These are phyloP conservation scores for Podaxis rugospora DNA, from an alignment of 768 basidiomycete genomes.

Conservation along the genomic window DNA sequence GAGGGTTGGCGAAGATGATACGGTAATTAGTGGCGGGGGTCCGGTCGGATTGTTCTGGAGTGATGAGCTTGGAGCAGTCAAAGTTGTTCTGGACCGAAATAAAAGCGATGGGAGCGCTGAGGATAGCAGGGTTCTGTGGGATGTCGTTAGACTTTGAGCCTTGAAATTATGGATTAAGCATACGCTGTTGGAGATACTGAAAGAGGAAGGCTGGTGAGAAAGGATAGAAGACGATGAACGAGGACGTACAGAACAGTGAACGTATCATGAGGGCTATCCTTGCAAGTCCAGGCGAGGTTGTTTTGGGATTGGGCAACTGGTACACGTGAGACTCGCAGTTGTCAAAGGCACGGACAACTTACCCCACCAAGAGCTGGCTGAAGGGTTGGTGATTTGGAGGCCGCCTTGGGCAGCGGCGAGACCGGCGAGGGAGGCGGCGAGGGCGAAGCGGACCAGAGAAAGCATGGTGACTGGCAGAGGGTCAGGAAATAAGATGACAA, in stretches of 20 bases:
- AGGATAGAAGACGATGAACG: conserved; percentile 4
- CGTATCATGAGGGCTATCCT: conserved; percentile 26
- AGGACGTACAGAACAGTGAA: conserved; percentile 53
- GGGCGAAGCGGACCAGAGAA: not conserved
- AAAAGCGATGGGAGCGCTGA: conserved; percentile 37
- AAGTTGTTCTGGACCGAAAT: conserved; percentile 50
- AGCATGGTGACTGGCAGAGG: not conserved
- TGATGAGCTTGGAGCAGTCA: conserved; percentile 55
- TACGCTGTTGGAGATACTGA: conserved; percentile 39
- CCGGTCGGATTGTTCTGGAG: conserved; percentile 37
- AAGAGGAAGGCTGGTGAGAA: conserved; percentile 11
- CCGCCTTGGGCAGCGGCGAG: conserved; percentile 30
- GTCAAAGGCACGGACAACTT: conserved; percentile 19
- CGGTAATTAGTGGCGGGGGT: conserved; percentile 43
- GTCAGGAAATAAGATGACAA: not conserved
- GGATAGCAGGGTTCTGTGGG: conserved; percentile 29
- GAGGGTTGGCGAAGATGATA: conserved; percentile 42
- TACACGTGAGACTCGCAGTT: not conserved
- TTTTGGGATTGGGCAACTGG: conserved; percentile 56
- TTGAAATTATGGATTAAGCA: not conserved
- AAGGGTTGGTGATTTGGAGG: conserved; percentile 42
- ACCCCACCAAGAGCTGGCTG: conserved; percentile 59
- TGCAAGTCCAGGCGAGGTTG: conserved; percentile 56
- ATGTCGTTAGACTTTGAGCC: not conserved
- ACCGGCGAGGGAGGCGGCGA: conserved; percentile 25